Evolutionary conservation across 345 rosid genomes (phyloP).

Genomic region (Arabis alpina): DNA sequence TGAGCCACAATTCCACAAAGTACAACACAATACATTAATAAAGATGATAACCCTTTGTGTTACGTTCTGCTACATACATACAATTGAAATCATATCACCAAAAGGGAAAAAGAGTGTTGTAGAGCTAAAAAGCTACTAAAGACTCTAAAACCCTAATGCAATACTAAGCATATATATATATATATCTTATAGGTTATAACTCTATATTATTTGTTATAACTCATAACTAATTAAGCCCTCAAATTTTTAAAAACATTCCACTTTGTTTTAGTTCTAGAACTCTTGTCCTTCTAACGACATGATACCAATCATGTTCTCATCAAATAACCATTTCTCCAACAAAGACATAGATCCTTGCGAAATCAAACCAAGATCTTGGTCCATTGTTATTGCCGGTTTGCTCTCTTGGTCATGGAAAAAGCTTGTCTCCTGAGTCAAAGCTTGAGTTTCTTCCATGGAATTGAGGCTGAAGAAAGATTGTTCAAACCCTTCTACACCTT

Average conservation of each 20-base stretch:
- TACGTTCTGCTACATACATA: constrained; percentile 25
- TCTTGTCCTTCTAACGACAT: constrained; percentile 50
- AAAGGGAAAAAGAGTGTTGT: constrained; percentile 40
- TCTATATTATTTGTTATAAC: constrained; percentile 34
- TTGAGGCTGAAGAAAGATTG: constrained; percentile 56
- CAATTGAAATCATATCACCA: constrained; percentile 25
- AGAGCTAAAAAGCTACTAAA: constrained; percentile 41
- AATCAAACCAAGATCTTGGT: constrained; percentile 38
- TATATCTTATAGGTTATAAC: constrained; percentile 29
- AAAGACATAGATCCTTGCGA: constrained; percentile 54
- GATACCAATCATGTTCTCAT: constrained; percentile 58
- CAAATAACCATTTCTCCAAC: constrained; percentile 80
- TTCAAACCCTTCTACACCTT: constrained; percentile 38
- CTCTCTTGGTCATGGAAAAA: constrained; percentile 53
- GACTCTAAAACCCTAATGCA: constrained; percentile 43
- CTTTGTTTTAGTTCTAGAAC: constrained; percentile 37
- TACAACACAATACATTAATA: constrained; percentile 13
- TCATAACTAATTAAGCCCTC: constrained; percentile 25
- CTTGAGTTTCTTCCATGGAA: constrained; percentile 44
- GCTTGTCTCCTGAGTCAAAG: constrained; percentile 50
- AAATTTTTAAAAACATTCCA: background rate
- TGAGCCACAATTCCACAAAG: constrained; percentile 33
- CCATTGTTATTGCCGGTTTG: constrained; percentile 47
- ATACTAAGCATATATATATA: constrained; percentile 26
- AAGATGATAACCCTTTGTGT: constrained; percentile 23